Conservation (phyloP, 2,329 filamentous ascomycete species). For the Penicillium sp. region DNA sequence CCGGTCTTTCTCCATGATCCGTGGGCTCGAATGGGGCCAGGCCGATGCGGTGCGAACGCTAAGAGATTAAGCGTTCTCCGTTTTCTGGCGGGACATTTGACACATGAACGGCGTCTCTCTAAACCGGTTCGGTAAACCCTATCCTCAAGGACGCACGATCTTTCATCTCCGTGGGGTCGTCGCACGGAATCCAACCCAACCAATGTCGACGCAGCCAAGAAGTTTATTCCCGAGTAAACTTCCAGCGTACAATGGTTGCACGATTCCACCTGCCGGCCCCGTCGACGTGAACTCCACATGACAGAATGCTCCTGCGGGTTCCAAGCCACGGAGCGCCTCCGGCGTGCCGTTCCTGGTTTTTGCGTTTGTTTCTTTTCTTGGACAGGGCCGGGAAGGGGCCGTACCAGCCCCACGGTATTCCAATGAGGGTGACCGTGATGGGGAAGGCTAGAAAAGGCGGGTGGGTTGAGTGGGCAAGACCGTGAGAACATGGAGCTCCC, state of each 20-base stretch:
- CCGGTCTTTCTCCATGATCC: constrained; percentile 23
- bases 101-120: constrained; percentile 12
- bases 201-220: constrained; percentile 3
- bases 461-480: constrained; percentile 6
- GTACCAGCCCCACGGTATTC: too few species aligned
- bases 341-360: neutral
- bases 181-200: neutral
- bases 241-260: constrained; percentile 8
- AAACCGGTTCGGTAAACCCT: constrained; percentile 6
- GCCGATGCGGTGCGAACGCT: constrained; percentile 21
- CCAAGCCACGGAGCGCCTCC: neutral
- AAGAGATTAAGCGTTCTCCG: constrained; percentile 21
- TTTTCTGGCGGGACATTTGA: constrained; percentile 8
- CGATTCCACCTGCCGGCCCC: constrained; percentile 6
- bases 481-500: constrained; percentile 16
- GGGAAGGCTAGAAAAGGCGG: neutral
- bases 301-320: neutral
- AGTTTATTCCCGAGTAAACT: constrained; percentile 11
- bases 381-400: constrained; percentile 2
- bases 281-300: constrained; percentile 11
- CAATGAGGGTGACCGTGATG: neutral
- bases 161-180: neutral
- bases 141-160: neutral
- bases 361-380: neutral
- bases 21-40: constrained; percentile 17